phyloP scores from a whole-genome alignment of 2,329 filamentous ascomycete genomes.

The Colletotrichum chrysophilum region DNA sequence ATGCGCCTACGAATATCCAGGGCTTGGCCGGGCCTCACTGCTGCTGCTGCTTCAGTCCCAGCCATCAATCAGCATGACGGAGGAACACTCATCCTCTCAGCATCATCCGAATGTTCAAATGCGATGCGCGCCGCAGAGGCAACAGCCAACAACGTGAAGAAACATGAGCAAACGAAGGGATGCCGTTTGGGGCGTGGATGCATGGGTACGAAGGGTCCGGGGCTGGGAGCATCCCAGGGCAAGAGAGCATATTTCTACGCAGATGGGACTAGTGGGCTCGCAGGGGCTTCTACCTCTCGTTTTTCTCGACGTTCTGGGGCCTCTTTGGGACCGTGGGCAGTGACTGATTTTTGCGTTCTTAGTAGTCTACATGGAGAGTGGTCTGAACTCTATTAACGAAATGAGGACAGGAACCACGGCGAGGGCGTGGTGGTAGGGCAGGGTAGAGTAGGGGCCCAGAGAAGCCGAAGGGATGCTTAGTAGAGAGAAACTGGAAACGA shows the following conservation, averaged over 20 bases:
- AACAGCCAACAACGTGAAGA: not conserved
- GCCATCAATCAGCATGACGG: not conserved
- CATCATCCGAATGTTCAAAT: not conserved
- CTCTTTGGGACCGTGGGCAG: not conserved
- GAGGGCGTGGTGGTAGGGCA: not conserved
- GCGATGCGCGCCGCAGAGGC: not conserved
- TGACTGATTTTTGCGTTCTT: not conserved
- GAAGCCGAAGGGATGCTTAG: not conserved
- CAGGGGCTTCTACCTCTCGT: not conserved
- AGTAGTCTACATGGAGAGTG: not conserved
- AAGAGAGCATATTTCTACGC: not conserved
- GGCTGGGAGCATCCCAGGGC: conserved; percentile 3
- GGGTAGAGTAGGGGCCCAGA: not conserved
- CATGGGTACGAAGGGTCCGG: not conserved
- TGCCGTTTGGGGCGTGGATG: not conserved
- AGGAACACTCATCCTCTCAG: not conserved
- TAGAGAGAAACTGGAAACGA: conserved; percentile 5
- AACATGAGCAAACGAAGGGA: not conserved
- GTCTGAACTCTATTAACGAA: not conserved
- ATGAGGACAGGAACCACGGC: not conserved
- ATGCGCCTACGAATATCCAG: not conserved
- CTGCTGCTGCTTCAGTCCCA: not conserved
- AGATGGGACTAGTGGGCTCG: conserved; percentile 3
- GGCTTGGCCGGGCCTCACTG: not conserved
- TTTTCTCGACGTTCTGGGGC: not conserved